These are phyloP conservation scores for Apiotrichum porosum DNA, from an alignment of 1,284 basidiomycete genomes.

Conservation along the genomic window DNA sequence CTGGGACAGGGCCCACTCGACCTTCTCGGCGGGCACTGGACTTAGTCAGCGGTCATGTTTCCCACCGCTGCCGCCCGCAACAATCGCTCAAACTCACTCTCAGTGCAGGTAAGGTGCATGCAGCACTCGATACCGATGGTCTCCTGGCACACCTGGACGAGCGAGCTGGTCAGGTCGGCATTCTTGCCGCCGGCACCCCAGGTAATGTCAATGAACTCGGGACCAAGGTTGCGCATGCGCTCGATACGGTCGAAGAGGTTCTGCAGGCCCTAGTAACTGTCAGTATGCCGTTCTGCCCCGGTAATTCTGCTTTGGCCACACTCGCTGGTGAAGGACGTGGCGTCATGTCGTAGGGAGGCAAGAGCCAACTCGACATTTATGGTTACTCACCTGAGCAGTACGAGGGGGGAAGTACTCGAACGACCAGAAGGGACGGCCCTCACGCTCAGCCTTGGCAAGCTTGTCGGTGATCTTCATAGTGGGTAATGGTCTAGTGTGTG, in stretches of 20 bases:
- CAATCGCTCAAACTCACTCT: constrained; percentile 53
- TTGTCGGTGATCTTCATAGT: constrained; percentile 87
- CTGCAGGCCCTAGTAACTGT: constrained; percentile 67
- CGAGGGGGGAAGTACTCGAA: constrained; percentile 96
- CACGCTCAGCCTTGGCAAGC: constrained; percentile 72
- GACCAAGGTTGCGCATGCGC: constrained; percentile 90
- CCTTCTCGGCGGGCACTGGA: constrained; percentile 78
- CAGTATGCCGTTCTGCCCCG: constrained; percentile 13
- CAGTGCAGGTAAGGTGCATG: constrained; percentile 98
- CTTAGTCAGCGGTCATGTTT: background rate
- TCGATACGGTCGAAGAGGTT: constrained; percentile 95
- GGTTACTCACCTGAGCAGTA: constrained; percentile 75
- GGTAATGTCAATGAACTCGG: constrained; percentile 98
- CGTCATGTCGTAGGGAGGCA: too few relatives aligned
- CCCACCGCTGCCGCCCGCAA: too few relatives aligned
- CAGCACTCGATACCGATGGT: constrained; percentile 91
- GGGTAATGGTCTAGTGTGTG: background rate
- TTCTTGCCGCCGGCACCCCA: constrained; percentile 97
- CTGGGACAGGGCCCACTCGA: constrained; percentile 86
- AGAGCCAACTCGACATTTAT: too few relatives aligned
- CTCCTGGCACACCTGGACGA: constrained; percentile 92
- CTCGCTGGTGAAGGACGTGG: too few relatives aligned
- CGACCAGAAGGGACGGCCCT: constrained; percentile 85
- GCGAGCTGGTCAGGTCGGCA: constrained; percentile 84
- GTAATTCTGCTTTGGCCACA: too few relatives aligned